phyloP scores from a whole-genome alignment of 2,329 filamentous ascomycete genomes.

The Blumeria graminis region DNA sequence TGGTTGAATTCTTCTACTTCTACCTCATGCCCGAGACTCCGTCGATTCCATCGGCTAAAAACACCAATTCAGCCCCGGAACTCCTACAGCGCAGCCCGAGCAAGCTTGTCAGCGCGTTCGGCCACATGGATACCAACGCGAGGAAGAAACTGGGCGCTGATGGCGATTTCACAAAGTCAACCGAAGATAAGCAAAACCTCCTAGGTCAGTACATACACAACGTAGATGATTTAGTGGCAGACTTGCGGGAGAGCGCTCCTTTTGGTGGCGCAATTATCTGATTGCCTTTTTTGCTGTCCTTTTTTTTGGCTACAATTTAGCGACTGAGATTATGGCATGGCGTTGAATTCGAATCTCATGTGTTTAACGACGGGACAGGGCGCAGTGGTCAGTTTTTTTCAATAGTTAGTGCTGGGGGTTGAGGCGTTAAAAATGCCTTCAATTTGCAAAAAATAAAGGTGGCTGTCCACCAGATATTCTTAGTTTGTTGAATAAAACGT shows the following conservation, averaged over 20 bases:
- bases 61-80: slow-evolving; percentile 22
- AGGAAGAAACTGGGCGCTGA: slow-evolving; percentile 16
- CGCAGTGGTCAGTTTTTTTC: too few species aligned
- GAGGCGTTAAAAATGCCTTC: too few species aligned
- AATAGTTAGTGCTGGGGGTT: too few species aligned
- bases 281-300: background rate
- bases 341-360: too few species aligned
- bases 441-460: too few species aligned
- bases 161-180: slow-evolving; percentile 24
- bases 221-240: slow-evolving; percentile 41
- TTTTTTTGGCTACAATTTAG: too few species aligned
- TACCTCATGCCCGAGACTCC: slow-evolving; percentile 86
- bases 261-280: slow-evolving; percentile 27
- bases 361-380: too few species aligned
- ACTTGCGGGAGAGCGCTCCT: slow-evolving; percentile 55
- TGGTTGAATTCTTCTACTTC: slow-evolving; percentile 96
- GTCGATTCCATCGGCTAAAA: slow-evolving; percentile 25
- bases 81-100: slow-evolving; percentile 43
- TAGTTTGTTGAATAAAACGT: too few species aligned
- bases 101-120: slow-evolving; percentile 37
- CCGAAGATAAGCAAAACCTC: slow-evolving; percentile 42
- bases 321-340: too few species aligned
- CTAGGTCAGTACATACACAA: slow-evolving; percentile 33
- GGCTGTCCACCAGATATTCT: too few species aligned
- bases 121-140: slow-evolving; percentile 16